Conservation (phyloP, 2,329 filamentous ascomycete species). For the Calcarisporium arbuscula region DNA sequence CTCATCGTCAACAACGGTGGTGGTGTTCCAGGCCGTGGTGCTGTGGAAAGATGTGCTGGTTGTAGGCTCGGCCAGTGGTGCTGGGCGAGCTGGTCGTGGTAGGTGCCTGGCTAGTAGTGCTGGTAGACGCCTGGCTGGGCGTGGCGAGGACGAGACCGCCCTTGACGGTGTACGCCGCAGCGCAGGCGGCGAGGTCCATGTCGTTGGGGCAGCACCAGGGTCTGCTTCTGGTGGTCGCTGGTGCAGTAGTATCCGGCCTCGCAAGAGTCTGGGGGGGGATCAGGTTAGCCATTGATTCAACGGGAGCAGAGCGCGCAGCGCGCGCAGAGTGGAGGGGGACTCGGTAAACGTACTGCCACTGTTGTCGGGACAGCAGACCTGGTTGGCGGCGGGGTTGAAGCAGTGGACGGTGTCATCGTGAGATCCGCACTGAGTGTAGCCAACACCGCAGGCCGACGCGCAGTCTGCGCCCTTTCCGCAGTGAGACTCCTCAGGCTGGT, state of each 20-base stretch:
- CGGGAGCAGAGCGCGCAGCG: background rate
- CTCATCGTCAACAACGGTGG: conserved; percentile 14
- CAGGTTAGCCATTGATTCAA: conserved; percentile 1
- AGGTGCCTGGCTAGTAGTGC: conserved; percentile 21
- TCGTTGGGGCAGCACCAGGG: conserved; percentile 57
- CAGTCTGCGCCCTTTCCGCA: conserved; percentile 47
- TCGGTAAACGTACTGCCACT: conserved; percentile 46
- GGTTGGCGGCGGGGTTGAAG: conserved; percentile 44
- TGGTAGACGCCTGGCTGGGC: conserved; percentile 21
- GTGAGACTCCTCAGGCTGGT: conserved; percentile 39
- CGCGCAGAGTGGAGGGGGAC: background rate
- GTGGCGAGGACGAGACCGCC: conserved; percentile 36
- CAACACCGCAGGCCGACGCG: conserved; percentile 47
- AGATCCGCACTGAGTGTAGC: conserved; percentile 43
- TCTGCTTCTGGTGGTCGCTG: conserved; percentile 41
- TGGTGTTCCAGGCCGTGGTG: conserved; percentile 11
- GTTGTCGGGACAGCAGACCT: conserved; percentile 52
- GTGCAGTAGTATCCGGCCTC: conserved; percentile 57
- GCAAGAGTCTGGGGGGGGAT: conserved; percentile 45
- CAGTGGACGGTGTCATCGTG: conserved; percentile 48
- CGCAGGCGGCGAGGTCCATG: conserved; percentile 48
- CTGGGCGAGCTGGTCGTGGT: conserved; percentile 14
- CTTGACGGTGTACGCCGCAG: conserved; percentile 43
- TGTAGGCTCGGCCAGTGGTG: conserved; percentile 11
- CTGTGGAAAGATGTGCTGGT: conserved; percentile 20